Base-by-base conservation (phyloP, 345 rosid species). In the Eucalyptus coolabah region DNA sequence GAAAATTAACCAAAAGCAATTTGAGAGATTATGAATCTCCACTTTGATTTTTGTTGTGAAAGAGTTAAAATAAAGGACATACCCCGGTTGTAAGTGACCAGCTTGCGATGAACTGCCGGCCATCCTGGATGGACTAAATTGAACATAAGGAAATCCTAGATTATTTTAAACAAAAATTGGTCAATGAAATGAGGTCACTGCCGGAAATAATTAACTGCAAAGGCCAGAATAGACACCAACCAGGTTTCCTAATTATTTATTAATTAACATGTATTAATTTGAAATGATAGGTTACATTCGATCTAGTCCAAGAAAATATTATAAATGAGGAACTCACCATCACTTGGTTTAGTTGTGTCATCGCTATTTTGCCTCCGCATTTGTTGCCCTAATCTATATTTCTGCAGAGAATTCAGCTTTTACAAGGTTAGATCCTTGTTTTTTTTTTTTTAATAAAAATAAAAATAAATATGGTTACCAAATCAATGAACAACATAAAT, bases 301-400 rank as follows among this genome's bases (percentile, higher is more conserved):
- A 72, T 37, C 8, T 37, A 40, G 11, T 72, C 26, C 44, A 42
- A 72, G 4, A 37, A 72, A 19, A 77, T 40, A 26, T 40, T 77
- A 40, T 77, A 37, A 77, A 77, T 40, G 12, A 40, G 47, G 21
- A 30, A 53, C 92, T 90, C 87, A 95, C 98, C 94, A 90, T 72
- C 91, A 81, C 92, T 92, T 50, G 94, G 96, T 56, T 90, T 91
- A 88, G 90, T 92, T 49, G 93, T 95, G 14, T 94, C 95, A 59
- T 87, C 9, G 30, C 86, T 50, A 88, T 69, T 89, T 77, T 93
- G 97, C 91, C 93, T 95, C 80, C 92, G 90, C 8, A 94, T 89
- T 69, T 95, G 98, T 91, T 95, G 97, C 87, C 99, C 98, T 24
- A 97, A 91, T 87, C 99, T 95, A 91, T 97, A 97, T 92, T 98